Evolutionary conservation across 1,284 basidiomycete genomes (phyloP), one percentile per base, ranked within the genome.

Genomic region (Fomitopsis pinicola): DNA sequence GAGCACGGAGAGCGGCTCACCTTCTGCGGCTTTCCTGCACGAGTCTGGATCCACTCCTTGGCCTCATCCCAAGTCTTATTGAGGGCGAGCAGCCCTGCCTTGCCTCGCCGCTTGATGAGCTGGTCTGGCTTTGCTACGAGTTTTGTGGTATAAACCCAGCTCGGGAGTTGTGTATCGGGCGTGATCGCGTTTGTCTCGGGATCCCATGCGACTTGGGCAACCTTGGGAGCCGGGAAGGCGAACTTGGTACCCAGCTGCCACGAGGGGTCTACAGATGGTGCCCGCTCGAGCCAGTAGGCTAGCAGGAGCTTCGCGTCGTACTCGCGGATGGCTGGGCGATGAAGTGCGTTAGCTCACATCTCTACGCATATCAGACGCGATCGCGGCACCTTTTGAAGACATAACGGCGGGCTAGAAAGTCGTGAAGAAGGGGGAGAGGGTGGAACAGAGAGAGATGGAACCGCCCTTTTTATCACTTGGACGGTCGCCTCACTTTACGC

Each of bases 51-150:
- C 97, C 97, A 99, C 60, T 85, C 81, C 70, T 85, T 90, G 26
- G 92, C 90, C 71, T 89, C 89, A 52, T 88, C 82, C 94, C 94
- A 98, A 56, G 85, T 83, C 80, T 96, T 96, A 87, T 98, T 98
- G 68, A 99, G 85, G 55, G 88, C 88, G 62, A 99, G 87, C 30
- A 99, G 86, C 68, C 97, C 97, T 36, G 95, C 95, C 86, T 99
- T 99, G 71, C 97, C 97, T 69, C 97, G 91, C 71, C 97, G 92
- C 84, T 99, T 99, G 87, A 99, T 98, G 76, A 99, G 90, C 81
- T 98, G 96, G 81, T 99, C 97, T 56, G 93, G 93, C 79, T 97
- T 95, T 33, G 88, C 92, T 72, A 97, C 94, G 73, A 96, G 91
- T 82, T 95, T 94, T 69, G 88, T 83, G 72, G 80, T 83, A 80